A percentile compares a stretch with the other conserved stretches of the same genome.
Evolutionary conservation across 2,329 filamentous ascomycete genomes (phyloP).

Genomic region (Elsinoe fawcettii): DNA sequence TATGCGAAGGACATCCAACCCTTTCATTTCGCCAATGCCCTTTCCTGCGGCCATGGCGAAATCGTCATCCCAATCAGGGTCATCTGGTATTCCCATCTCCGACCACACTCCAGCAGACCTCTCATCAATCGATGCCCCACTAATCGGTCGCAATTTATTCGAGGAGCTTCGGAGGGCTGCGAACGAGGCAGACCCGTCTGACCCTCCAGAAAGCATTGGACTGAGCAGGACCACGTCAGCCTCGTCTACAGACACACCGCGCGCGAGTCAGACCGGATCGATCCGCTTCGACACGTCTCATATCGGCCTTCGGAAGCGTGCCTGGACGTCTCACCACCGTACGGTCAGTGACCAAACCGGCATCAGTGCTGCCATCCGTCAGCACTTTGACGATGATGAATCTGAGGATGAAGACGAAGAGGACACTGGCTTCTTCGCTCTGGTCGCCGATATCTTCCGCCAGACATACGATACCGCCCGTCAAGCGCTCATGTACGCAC

Average conservation of each 20-base stretch:
- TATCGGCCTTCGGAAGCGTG: constrained; percentile 11
- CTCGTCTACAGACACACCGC: not conserved
- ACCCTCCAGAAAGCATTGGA: not conserved
- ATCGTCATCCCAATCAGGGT: not conserved
- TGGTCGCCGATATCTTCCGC: constrained; percentile 25
- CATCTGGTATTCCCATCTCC: constrained; percentile 7
- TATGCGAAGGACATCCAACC: constrained; percentile 11
- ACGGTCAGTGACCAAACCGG: constrained; percentile 18
- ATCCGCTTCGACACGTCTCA: constrained; percentile 7
- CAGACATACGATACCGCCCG: constrained; percentile 26
- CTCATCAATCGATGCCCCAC: constrained; percentile 22
- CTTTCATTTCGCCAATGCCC: constrained; percentile 9
- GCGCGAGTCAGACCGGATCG: constrained; percentile 1
- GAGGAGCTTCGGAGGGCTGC: constrained; percentile 25
- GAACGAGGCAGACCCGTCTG: not conserved
- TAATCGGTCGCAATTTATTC: constrained; percentile 27
- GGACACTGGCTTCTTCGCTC: constrained; percentile 20
- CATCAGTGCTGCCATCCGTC: not conserved
- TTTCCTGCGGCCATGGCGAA: constrained; percentile 14
- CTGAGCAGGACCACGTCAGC: not conserved
- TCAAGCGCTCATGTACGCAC: constrained; percentile 25
- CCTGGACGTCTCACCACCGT: constrained; percentile 17
- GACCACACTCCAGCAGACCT: constrained; percentile 19
- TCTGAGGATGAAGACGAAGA: not conserved
- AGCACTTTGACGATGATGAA: not conserved